Percentiles rank a stretch among this genome's conserved stretches.
These are phyloP conservation scores for Moelleriella libera DNA, from an alignment of 2,329 filamentous ascomycete genomes.

Conservation along the genomic window DNA sequence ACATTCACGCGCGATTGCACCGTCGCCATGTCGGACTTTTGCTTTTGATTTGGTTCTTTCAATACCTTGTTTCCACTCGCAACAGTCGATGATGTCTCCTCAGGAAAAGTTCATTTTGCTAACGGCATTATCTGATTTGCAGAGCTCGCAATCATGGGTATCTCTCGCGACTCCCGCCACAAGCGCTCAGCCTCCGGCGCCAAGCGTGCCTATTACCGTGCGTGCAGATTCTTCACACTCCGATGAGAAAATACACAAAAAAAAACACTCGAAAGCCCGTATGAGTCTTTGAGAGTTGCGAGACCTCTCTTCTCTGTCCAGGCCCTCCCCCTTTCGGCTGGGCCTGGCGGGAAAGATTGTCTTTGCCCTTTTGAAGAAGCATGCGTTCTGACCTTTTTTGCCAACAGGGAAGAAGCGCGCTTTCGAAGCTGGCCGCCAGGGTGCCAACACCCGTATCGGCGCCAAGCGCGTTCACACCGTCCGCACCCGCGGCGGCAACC, in stretches of 20 bases:
- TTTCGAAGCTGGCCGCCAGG: conserved; percentile 99
- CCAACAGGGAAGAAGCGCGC: conserved; percentile 84
- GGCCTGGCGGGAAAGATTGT: neutral
- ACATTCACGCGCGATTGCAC: too few relatives aligned
- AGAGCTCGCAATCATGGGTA: conserved; percentile 89
- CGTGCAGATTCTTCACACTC: conserved; percentile 24
- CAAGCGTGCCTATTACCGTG: conserved; percentile 88
- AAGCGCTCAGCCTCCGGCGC: conserved; percentile 99
- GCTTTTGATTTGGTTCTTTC: too few relatives aligned
- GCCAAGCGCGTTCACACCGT: conserved; percentile 92
- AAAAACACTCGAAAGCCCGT: conserved; percentile 47
- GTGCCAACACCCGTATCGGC: conserved; percentile 98
- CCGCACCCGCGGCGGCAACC: conserved; percentile 96
- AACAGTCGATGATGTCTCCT: too few relatives aligned
- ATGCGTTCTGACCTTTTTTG: conserved; percentile 62
- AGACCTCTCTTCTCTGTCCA: neutral
- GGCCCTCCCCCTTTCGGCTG: neutral
- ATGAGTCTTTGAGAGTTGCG: conserved; percentile 22
- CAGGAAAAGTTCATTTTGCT: too few relatives aligned
- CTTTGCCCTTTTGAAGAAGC: conserved; percentile 15
- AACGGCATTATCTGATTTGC: conserved; percentile 9
- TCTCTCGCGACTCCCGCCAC: conserved; percentile 99
- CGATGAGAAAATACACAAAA: conserved; percentile 4
- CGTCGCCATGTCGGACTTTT: too few relatives aligned
- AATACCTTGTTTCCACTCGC: too few relatives aligned